phyloP scores from a whole-genome alignment of 2,329 filamentous ascomycete species.

The Macroventuria anomochaeta region DNA sequence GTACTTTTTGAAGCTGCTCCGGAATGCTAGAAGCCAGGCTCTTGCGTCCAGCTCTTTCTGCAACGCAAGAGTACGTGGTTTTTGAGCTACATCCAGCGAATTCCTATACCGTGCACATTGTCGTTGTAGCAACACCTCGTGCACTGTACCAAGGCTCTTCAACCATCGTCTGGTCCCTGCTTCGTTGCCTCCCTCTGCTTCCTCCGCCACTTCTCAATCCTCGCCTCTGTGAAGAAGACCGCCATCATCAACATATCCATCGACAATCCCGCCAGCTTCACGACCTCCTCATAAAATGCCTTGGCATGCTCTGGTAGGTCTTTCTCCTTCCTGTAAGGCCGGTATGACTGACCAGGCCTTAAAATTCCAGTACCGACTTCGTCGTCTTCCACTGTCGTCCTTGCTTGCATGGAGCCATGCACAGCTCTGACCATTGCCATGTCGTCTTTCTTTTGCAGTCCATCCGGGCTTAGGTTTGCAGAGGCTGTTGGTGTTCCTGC shows the following conservation, averaged over 20 bases:
- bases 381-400: constrained; percentile 48
- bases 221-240: constrained; percentile 58
- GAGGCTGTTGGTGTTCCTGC: constrained; percentile 7
- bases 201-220: constrained; percentile 35
- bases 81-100: no score
- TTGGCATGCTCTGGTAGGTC: constrained; percentile 56
- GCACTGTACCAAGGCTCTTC: not conserved
- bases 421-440: constrained; percentile 51
- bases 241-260: constrained; percentile 58
- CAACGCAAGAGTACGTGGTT: no score
- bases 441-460: constrained; percentile 33
- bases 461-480: not conserved
- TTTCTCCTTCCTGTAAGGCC: constrained; percentile 55
- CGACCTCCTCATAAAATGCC: constrained; percentile 60
- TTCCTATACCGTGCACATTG: no score
- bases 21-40: no score
- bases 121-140: no score
- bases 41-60: no score
- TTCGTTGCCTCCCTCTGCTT: constrained; percentile 13
- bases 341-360: constrained; percentile 60
- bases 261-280: constrained; percentile 58
- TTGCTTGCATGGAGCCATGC: constrained; percentile 51
- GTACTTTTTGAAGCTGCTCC: no score
- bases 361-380: constrained; percentile 32
- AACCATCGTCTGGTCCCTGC: not conserved